Percentiles rank a stretch among this genome's conserved stretches.
Conservation (phyloP, 1,284 basidiomycete genomes). For the Ganoderma resinaceum region DNA sequence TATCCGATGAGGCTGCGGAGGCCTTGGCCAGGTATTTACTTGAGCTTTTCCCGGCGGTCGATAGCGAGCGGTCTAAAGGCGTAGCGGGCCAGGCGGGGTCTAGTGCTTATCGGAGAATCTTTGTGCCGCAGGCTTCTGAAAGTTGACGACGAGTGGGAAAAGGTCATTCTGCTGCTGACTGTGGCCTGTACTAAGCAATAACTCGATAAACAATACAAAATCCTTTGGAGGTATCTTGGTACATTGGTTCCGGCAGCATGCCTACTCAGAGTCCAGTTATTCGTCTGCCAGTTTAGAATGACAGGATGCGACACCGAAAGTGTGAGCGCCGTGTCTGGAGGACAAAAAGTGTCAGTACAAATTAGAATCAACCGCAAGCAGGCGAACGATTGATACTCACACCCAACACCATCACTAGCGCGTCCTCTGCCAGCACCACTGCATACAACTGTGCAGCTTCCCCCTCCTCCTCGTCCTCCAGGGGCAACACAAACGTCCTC, state of each 20-base stretch:
- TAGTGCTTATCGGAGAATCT: too few relatives aligned
- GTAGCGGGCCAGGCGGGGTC: too few relatives aligned
- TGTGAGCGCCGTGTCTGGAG: constrained; percentile 29
- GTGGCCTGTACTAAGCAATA: too few relatives aligned
- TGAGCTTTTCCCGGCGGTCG: not conserved
- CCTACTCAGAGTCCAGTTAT: too few relatives aligned
- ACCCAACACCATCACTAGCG: constrained; percentile 53
- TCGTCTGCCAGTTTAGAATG: too few relatives aligned
- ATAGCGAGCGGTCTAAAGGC: not conserved
- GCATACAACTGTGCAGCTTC: constrained; percentile 36
- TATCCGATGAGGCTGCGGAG: not conserved
- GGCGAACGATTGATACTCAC: constrained; percentile 39
- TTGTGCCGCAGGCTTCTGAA: too few relatives aligned
- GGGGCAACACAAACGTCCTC: constrained; percentile 31
- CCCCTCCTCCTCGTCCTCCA: constrained; percentile 1
- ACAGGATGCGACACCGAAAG: constrained; percentile 43
- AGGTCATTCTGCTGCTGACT: too few relatives aligned
- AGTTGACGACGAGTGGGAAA: too few relatives aligned
- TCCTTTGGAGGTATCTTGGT: too few relatives aligned
- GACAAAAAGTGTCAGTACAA: not conserved
- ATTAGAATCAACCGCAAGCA: not conserved
- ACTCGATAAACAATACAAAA: too few relatives aligned
- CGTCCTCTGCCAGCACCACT: constrained; percentile 64
- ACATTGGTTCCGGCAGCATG: too few relatives aligned
- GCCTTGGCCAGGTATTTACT: not conserved